Evolutionary conservation across 106 monocot genomes (phyloP).

Genomic region (Posidonia australis): DNA sequence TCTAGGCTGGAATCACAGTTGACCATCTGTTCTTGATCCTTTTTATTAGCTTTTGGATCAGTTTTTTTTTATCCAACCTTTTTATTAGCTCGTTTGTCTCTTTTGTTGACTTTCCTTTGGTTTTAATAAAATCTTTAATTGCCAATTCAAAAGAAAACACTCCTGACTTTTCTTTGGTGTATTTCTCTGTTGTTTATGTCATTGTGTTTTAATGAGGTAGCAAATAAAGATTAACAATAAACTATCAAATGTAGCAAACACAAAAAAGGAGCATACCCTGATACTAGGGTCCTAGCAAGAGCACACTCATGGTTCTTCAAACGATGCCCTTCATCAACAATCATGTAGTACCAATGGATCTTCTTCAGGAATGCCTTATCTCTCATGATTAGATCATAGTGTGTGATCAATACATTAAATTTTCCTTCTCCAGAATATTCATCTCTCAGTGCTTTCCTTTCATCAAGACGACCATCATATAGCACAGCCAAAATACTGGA

Average conservation of each 20-base stretch:
- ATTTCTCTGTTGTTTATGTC: no score
- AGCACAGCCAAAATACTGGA: constrained; percentile 64
- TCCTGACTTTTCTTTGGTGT: no score
- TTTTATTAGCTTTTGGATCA: no score
- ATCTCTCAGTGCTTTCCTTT: constrained; percentile 85
- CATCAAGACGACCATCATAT: constrained; percentile 94
- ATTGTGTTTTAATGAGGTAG: no score
- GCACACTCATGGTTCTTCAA: constrained; percentile 97
- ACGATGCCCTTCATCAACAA: constrained; percentile 98
- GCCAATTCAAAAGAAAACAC: no score
- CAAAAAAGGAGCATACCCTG: constrained; percentile 54
- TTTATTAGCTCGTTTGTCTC: no score
- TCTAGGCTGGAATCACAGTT: no score
- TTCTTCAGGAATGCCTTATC: constrained; percentile 86
- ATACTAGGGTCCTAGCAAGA: constrained; percentile 69
- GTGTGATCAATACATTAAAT: constrained; percentile 89
- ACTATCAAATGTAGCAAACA: not conserved
- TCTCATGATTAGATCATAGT: constrained; percentile 96
- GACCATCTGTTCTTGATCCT: no score
- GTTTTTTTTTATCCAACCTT: no score
- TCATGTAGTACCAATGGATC: constrained; percentile 91
- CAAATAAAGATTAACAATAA: no score
- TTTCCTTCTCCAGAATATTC: constrained; percentile 64
- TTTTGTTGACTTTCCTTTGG: no score
- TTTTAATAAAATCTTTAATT: not conserved